Percentiles rank a stretch among this genome's conserved stretches.
phyloP scores from a whole-genome alignment of 1,139 yeast species.

The Saccharomyces hybrid region DNA sequence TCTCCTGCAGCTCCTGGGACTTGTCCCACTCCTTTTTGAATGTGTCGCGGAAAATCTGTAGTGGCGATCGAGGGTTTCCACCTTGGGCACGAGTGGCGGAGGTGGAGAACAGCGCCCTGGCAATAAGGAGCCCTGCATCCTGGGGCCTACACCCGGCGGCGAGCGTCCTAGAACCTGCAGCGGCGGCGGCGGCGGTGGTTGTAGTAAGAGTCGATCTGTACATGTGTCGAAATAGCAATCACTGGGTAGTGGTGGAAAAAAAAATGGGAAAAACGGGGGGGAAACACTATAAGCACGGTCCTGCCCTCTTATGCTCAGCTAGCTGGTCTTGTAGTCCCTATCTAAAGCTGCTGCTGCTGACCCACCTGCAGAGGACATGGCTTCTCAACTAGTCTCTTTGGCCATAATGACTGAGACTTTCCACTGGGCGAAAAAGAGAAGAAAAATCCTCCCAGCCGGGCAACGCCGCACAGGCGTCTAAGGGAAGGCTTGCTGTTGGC shows the following conservation, averaged over 20 bases:
- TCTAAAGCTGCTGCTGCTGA: background rate
- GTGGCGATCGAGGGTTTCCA: slow-evolving; percentile 52
- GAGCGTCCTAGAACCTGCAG: background rate
- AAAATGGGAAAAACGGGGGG: background rate
- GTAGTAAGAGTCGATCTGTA: background rate
- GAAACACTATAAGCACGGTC: background rate
- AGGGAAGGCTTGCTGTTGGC: too few relatives aligned
- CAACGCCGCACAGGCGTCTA: background rate
- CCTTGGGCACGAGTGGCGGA: background rate
- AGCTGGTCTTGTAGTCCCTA: background rate
- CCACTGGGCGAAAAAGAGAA: background rate
- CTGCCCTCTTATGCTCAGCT: background rate
- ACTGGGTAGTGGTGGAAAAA: background rate
- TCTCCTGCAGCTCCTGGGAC: slow-evolving; percentile 80
- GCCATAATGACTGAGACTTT: background rate
- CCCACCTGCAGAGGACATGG: background rate
- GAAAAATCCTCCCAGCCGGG: background rate
- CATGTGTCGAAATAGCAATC: background rate
- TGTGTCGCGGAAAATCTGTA: slow-evolving; percentile 88
- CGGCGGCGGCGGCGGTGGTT: too few relatives aligned
- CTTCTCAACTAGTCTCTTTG: background rate
- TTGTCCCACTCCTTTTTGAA: slow-evolving; percentile 88
- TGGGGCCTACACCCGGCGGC: background rate
- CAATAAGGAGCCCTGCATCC: background rate
- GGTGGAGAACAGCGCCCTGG: background rate